These are phyloP conservation scores for Trametopsis cervina DNA, from an alignment of 768 basidiomycete genomes.

Conservation along the genomic window DNA sequence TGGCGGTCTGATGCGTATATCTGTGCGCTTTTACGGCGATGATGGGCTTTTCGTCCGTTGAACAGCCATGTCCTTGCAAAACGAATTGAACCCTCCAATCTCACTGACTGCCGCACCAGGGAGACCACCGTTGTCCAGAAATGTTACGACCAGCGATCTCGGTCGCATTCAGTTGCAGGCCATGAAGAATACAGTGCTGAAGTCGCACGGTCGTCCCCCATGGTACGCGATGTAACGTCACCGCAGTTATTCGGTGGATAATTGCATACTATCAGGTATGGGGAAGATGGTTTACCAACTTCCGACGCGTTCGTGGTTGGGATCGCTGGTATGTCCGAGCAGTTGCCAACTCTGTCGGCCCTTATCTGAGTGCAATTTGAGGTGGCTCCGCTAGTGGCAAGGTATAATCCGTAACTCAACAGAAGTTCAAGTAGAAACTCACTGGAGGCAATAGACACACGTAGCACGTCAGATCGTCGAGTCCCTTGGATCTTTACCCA, in stretches of 20 bases:
- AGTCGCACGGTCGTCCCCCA: slow-evolving; percentile 80
- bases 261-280: slow-evolving; percentile 49
- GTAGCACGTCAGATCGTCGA: slow-evolving; percentile 79
- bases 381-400: slow-evolving; percentile 87
- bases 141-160: slow-evolving; percentile 8
- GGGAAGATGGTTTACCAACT: slow-evolving; percentile 61
- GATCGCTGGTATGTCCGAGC: slow-evolving; percentile 57
- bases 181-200: slow-evolving; percentile 71
- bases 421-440: neutral
- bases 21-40: neutral
- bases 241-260: neutral
- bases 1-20: neutral
- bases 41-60: neutral
- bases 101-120: neutral
- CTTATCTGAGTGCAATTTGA: slow-evolving; percentile 21
- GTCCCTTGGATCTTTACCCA: slow-evolving; percentile 75
- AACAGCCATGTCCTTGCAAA: neutral
- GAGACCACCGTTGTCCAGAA: slow-evolving; percentile 9
- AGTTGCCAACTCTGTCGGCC: neutral
- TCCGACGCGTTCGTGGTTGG: slow-evolving; percentile 79
- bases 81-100: neutral
- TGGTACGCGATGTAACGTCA: slow-evolving; percentile 41
- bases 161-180: slow-evolving; percentile 19
- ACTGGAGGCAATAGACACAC: slow-evolving; percentile 50
- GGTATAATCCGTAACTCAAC: slow-evolving; percentile 31